These are phyloP conservation scores for Paspalum notatum DNA, from an alignment of 176 grass and related monocot genomes.

Conservation along the genomic window DNA sequence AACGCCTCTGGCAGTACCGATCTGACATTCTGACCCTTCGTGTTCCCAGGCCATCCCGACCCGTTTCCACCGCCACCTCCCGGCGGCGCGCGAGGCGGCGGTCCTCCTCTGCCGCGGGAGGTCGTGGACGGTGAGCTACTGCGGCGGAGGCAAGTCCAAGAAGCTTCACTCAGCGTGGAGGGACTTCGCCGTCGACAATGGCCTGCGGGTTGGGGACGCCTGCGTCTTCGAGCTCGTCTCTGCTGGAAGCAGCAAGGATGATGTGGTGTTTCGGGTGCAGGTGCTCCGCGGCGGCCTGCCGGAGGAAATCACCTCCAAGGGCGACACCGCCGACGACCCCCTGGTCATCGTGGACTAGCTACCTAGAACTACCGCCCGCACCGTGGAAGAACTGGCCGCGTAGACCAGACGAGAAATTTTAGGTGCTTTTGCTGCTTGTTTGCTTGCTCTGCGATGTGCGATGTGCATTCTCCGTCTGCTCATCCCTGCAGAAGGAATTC, in stretches of 20 bases:
- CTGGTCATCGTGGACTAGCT: slow-evolving; percentile 43
- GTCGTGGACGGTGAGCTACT: slow-evolving; percentile 42
- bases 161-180: slow-evolving; percentile 29
- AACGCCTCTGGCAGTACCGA: too few species aligned
- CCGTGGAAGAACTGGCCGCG: background rate
- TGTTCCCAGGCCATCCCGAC: slow-evolving; percentile 31
- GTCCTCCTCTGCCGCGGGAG: slow-evolving; percentile 36
- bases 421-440: background rate
- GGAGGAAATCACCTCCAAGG: slow-evolving; percentile 35
- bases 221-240: slow-evolving; percentile 48
- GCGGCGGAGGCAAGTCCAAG: slow-evolving; percentile 11
- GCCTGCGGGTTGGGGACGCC: slow-evolving; percentile 41
- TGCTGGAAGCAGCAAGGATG: background rate
- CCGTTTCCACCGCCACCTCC: slow-evolving; percentile 31
- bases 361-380: background rate
- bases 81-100: background rate
- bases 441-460: background rate
- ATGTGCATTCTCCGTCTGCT: too few species aligned
- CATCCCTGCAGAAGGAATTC: too few species aligned
- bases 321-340: slow-evolving; percentile 39
- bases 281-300: slow-evolving; percentile 54
- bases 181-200: slow-evolving; percentile 42
- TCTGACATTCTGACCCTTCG: background rate
- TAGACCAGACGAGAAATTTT: too few species aligned
- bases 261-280: slow-evolving; percentile 41